phyloP scores from a whole-genome alignment of 148 eudicot species.

The Bassia scoparia region DNA sequence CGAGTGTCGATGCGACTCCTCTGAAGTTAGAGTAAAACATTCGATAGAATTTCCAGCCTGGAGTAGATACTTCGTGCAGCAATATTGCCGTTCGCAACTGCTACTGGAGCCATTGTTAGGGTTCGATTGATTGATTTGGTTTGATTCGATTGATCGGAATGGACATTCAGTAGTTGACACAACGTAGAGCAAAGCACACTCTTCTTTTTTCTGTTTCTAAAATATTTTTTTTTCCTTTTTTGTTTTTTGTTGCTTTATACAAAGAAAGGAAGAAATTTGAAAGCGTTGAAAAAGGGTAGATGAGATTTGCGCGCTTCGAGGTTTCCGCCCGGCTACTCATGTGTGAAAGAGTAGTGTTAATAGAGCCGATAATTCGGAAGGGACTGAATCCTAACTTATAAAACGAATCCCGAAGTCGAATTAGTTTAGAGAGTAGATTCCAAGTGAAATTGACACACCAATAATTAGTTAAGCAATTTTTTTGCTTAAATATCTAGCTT shows the following conservation, averaged over 20 bases:
- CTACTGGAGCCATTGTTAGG: conserved; percentile 52
- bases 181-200: not conserved
- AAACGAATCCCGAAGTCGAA: too few species aligned
- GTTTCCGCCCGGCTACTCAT: conserved; percentile 29
- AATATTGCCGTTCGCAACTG: conserved; percentile 49
- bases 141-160: too few species aligned
- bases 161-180: too few species aligned
- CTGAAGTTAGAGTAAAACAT: conserved; percentile 83
- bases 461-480: too few species aligned
- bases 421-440: too few species aligned
- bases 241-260: not conserved
- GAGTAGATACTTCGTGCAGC: conserved; percentile 23
- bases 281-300: not conserved
- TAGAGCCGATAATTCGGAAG: too few species aligned
- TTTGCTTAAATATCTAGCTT: too few species aligned
- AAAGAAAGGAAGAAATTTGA: not conserved
- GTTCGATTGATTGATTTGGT: conserved; percentile 6
- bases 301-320: conserved; percentile 25
- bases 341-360: too few species aligned
- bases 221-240: not conserved
- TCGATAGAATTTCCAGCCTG: conserved; percentile 42
- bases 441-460: too few species aligned
- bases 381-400: too few species aligned
- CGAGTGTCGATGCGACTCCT: conserved; percentile 78
- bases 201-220: not conserved